Conservation (phyloP, 495 filamentous ascomycete genomes). For the Saxophila tyrrhenica region DNA sequence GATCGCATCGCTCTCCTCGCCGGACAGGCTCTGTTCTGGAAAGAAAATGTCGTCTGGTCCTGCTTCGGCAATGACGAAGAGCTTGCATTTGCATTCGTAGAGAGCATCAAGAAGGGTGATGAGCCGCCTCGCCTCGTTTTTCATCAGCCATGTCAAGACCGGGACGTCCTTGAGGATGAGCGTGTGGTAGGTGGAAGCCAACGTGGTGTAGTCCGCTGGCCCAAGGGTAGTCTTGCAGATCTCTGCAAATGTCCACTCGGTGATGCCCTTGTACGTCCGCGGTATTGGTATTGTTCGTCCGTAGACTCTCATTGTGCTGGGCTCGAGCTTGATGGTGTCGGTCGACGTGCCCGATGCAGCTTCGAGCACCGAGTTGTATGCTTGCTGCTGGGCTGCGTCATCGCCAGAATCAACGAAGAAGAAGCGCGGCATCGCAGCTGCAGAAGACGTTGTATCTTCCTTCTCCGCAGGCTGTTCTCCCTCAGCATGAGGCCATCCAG, state of each 20-base stretch:
- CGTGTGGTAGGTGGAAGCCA: slow-evolving; percentile 59
- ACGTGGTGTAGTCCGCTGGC: slow-evolving; percentile 60
- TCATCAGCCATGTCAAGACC: slow-evolving; percentile 43
- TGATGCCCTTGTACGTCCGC: slow-evolving; percentile 35
- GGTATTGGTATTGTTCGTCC: slow-evolving; percentile 46
- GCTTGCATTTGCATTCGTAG: slow-evolving; percentile 58
- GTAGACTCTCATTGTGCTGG: slow-evolving; percentile 44
- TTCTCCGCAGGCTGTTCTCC: background rate
- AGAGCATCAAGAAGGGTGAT: slow-evolving; percentile 62
- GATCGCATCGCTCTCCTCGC: slow-evolving; percentile 36
- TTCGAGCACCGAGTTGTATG: background rate
- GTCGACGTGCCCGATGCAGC: slow-evolving; percentile 1
- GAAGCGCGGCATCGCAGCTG: slow-evolving; percentile 1
- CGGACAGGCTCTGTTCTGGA: slow-evolving; percentile 35
- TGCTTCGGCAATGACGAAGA: slow-evolving; percentile 44
- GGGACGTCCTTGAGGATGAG: slow-evolving; percentile 53
- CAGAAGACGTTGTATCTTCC: background rate
- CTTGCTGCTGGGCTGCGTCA: slow-evolving; percentile 1
- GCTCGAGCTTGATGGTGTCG: slow-evolving; percentile 33
- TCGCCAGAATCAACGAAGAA: background rate
- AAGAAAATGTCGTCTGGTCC: slow-evolving; percentile 60
- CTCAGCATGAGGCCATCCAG: slow-evolving; percentile 30
- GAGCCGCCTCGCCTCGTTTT: slow-evolving; percentile 61
- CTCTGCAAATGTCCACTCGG: slow-evolving; percentile 47
- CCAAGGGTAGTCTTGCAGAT: slow-evolving; percentile 48